Evolutionary conservation across 176 grass and related monocot genomes (phyloP), one percentile per base, ranked within the genome.

Genomic region (Zea mays): DNA sequence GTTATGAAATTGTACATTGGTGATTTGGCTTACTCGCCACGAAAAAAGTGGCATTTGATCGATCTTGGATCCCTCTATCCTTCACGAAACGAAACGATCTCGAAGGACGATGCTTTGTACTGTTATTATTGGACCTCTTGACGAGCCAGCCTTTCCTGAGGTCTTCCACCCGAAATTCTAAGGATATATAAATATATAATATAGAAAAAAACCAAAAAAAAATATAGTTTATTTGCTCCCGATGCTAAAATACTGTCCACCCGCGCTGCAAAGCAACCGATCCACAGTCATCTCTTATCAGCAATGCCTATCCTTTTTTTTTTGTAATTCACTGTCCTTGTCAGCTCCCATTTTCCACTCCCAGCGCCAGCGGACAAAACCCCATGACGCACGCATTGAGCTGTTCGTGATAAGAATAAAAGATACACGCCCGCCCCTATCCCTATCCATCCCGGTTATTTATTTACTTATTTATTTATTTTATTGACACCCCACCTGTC

Each of bases 341-440:
- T 83, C 79, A 51, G 4, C 47, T 48, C 16, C 2, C 37, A 45
- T 68, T 68, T 19, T 42, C n/a, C 37, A 21, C 34, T 4, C 39
- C 48, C 76, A 67, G n/a, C 12, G 47, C 48, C 76, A 67, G n/a
- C 12, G 37, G 27, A 67, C 42, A 67, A 83, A 43, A 38, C 37
- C 39, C 8, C 65, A 83, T 62, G 86, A 68, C 74, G 75, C 68
- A 74, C 52, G 20, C 7, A 6, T 45, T 3, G 27, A 27, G 27
- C 27, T 27, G 27, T 17, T 79, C 41, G 55, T 38, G 69, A 84
- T 84, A 83, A 74, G 27, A 27, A 27, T 27, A 27, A 27, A 27
- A 27, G 63, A 56, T 84, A 74, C 44, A 57, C 74, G 44, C 3
- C 48, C 27, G 27, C 27, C 27, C 27, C 27, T 27, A 27, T 27